These are phyloP conservation scores for Rhodosorus marinus DNA, from an alignment of 23 red algal species.

Conservation along the genomic window DNA sequence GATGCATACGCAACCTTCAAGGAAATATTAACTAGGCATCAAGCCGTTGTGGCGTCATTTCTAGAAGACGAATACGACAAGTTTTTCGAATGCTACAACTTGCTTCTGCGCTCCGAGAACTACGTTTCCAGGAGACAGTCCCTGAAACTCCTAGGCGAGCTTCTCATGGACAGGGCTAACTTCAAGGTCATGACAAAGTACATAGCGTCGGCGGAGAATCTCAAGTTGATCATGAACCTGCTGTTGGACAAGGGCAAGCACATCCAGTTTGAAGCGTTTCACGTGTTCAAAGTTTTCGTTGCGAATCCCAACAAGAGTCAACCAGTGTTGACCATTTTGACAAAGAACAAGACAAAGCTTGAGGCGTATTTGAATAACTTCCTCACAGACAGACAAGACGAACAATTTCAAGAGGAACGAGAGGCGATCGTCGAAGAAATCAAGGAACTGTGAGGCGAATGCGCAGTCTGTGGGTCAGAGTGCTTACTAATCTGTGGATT, in stretches of 20 bases:
- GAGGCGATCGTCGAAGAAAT: slow-evolving; percentile 48
- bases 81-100: slow-evolving; percentile 56
- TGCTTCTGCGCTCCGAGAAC: slow-evolving; percentile 48
- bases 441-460: slow-evolving; percentile 10
- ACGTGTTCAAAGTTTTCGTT: slow-evolving; percentile 98
- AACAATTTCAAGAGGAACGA: slow-evolving; percentile 84
- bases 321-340: slow-evolving; percentile 56
- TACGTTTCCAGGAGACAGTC: slow-evolving; percentile 77
- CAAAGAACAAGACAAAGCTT: slow-evolving; percentile 56
- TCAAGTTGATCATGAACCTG: slow-evolving; percentile 90
- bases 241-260: slow-evolving; percentile 70
- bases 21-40: slow-evolving; percentile 55
- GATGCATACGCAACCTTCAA: slow-evolving; percentile 87
- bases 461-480: no score
- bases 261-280: slow-evolving; percentile 99
- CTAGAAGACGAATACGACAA: slow-evolving; percentile 51
- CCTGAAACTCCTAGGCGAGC: slow-evolving; percentile 75
- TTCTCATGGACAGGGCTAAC: slow-evolving; percentile 77
- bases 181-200: slow-evolving; percentile 85
- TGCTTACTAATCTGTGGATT: no score
- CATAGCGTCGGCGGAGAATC: slow-evolving; percentile 61
- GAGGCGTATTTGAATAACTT: slow-evolving; percentile 60
- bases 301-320: slow-evolving; percentile 87
- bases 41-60: slow-evolving; percentile 47
- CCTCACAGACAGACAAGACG: slow-evolving; percentile 63